A percentile compares a stretch with the other conserved stretches of the same genome.
Conservation (phyloP, 2,329 filamentous ascomycete species). For the Alternaria sp. region DNA sequence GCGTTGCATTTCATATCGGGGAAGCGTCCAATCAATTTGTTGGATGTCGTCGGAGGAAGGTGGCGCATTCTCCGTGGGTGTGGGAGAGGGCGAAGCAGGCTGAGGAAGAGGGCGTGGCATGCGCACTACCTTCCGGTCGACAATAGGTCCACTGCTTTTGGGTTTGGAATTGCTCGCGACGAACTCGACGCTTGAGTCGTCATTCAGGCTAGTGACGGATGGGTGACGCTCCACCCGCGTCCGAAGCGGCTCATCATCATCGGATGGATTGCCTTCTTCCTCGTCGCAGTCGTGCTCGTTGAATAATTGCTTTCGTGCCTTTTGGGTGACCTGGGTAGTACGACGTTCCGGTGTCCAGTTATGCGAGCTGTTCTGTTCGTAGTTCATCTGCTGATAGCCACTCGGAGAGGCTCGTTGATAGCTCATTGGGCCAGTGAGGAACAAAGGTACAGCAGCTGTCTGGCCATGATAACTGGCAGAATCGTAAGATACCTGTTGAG, state of each 20-base stretch:
- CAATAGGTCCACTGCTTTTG: neutral
- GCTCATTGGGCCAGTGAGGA: neutral
- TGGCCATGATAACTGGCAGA: neutral
- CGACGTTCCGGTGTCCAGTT: neutral
- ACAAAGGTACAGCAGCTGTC: neutral
- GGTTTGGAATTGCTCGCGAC: conserved; percentile 1
- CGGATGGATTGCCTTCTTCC: conserved; percentile 1
- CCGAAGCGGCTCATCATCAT: conserved; percentile 28
- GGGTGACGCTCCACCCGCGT: conserved; percentile 14
- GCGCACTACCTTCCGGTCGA: neutral
- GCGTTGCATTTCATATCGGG: conserved; percentile 20
- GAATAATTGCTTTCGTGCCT: neutral
- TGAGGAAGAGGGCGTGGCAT: neutral
- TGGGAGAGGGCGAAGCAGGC: neutral
- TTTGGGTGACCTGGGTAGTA: neutral
- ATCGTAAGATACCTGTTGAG: neutral
- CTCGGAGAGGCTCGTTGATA: neutral
- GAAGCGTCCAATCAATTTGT: conserved; percentile 26
- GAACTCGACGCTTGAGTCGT: conserved; percentile 4
- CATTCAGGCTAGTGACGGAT: neutral
- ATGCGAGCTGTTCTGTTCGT: neutral
- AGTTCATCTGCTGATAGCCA: neutral
- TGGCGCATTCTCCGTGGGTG: neutral
- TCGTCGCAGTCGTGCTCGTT: neutral
- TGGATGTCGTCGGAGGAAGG: neutral